Percentiles rank a stretch among this genome's conserved stretches.
Evolutionary conservation across 2,329 filamentous ascomycete species (phyloP).

Genomic region (Metarhizium robertsii): DNA sequence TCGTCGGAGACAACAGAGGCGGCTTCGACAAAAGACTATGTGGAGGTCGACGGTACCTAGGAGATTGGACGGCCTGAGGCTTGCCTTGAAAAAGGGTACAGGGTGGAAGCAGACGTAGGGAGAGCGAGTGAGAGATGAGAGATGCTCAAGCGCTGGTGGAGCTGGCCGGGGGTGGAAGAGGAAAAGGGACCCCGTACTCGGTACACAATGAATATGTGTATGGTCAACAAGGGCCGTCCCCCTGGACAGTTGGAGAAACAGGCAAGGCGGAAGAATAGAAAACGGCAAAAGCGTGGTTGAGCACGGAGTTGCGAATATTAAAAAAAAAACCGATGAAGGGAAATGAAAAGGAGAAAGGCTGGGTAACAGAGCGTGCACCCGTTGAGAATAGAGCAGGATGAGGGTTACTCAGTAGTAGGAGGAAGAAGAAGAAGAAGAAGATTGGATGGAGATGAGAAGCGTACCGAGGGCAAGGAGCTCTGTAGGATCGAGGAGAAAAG

Average conservation of each 20-base stretch:
- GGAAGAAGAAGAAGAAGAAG: not conserved
- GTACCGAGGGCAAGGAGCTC: not conserved
- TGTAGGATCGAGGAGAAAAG: conserved; percentile 2
- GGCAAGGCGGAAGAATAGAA: not conserved
- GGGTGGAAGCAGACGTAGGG: not conserved
- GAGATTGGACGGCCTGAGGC: conserved; percentile 8
- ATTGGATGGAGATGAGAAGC: too few species aligned
- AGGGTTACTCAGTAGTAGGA: conserved; percentile 6
- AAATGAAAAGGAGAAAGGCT: not conserved
- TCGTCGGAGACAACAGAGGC: conserved; percentile 8
- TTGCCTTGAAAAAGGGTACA: not conserved
- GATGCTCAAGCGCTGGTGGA: not conserved
- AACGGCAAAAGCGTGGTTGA: conserved; percentile 1
- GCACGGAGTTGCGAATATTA: not conserved
- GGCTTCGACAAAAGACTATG: conserved; percentile 6
- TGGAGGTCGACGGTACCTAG: conserved; percentile 10
- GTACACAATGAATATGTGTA: not conserved
- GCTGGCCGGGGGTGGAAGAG: not conserved
- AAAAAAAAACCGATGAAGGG: not conserved
- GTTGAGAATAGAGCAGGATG: not conserved
- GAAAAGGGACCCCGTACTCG: not conserved
- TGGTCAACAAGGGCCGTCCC: not conserved
- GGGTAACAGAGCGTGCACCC: not conserved
- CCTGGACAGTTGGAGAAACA: not conserved
- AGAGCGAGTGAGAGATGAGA: conserved; percentile 1